Percentiles rank a stretch among this genome's conserved stretches.
Evolutionary conservation across 176 grass and related monocot species (phyloP).

Genomic region (Triticum urartu): DNA sequence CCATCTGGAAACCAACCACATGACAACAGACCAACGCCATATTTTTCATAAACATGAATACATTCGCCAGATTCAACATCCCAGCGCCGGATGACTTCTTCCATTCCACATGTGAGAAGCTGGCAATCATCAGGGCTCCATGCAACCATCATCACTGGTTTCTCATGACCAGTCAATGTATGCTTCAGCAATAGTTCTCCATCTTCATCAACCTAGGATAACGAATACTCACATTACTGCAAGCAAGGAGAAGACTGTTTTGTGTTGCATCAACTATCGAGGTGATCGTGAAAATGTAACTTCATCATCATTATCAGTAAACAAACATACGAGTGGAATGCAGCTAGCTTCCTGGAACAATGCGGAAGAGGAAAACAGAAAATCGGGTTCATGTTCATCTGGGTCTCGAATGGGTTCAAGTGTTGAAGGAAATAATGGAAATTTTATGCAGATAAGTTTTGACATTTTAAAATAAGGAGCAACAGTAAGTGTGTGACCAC

Average conservation of each 20-base stretch:
- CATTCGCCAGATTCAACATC: constrained; percentile 75
- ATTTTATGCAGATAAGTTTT: background rate
- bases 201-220: constrained; percentile 64
- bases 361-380: background rate
- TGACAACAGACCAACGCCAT: constrained; percentile 51
- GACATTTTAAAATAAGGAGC: background rate
- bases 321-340: background rate
- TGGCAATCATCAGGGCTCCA: constrained; percentile 86
- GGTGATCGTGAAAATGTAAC: background rate
- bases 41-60: constrained; percentile 66
- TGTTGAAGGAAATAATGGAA: background rate
- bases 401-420: background rate
- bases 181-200: constrained; percentile 65
- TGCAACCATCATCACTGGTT: constrained; percentile 69
- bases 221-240: constrained; percentile 32
- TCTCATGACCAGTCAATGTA: constrained; percentile 64
- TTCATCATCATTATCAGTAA: background rate
- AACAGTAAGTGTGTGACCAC: background rate
- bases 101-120: constrained; percentile 87
- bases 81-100: constrained; percentile 79
- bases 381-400: background rate
- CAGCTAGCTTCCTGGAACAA: background rate
- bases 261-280: constrained; percentile 20
- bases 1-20: constrained; percentile 80
- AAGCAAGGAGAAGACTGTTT: constrained; percentile 14